A percentile compares a stretch with the other conserved stretches of the same genome.
These are phyloP conservation scores for Aureobasidium sp. DNA, from an alignment of 2,329 filamentous ascomycete genomes.

Conservation along the genomic window DNA sequence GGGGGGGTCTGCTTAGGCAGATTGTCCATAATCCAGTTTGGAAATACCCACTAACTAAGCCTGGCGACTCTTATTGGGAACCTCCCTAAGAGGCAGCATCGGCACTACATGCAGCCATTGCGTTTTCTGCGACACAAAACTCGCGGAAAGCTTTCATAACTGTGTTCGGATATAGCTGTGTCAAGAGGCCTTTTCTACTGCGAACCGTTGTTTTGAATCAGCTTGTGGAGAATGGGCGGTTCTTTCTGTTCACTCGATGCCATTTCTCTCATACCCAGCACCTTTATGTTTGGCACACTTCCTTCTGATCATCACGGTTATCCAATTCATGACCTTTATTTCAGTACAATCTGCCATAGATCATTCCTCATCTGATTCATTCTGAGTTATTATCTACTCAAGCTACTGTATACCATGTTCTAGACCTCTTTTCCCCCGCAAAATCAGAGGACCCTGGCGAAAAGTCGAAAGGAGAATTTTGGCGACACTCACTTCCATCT, in stretches of 20 bases:
- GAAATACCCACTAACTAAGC: too few relatives aligned
- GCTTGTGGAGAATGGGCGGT: background rate
- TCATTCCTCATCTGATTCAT: background rate
- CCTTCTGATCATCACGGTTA: too few relatives aligned
- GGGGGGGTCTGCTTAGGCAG: background rate
- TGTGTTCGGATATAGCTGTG: too few relatives aligned
- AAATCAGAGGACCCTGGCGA: background rate
- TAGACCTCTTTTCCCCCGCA: background rate
- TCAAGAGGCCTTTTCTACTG: background rate
- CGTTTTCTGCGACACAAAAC: too few relatives aligned
- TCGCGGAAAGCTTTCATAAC: too few relatives aligned
- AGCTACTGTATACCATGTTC: background rate
- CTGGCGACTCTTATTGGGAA: too few relatives aligned
- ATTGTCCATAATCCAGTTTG: too few relatives aligned
- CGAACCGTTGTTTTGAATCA: background rate
- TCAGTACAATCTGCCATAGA: background rate
- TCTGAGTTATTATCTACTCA: background rate
- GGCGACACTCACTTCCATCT: background rate
- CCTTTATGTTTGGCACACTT: background rate
- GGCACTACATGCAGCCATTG: too few relatives aligned
- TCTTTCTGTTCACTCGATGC: background rate
- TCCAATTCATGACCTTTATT: too few relatives aligned
- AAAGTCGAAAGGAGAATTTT: conserved; percentile 6
- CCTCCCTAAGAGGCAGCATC: too few relatives aligned
- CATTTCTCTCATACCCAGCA: background rate